Evolutionary conservation across 1,284 basidiomycete species (phyloP).

Genomic region (Pyrrhoderma noxium): DNA sequence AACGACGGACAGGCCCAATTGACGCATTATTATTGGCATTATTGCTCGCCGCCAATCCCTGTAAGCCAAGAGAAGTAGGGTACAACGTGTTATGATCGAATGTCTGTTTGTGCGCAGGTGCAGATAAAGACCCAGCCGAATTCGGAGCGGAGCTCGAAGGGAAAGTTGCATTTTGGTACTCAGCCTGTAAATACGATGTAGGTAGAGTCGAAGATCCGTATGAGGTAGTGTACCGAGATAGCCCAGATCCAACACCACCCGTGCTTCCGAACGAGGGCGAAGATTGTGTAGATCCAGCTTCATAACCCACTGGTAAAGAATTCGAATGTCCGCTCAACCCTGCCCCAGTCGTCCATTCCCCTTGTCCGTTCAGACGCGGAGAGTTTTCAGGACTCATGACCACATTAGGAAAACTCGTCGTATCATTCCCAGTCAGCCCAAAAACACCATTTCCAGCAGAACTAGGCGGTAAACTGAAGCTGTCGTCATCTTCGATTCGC

Average conservation of each 20-base stretch:
- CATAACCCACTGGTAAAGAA: conserved; percentile 15
- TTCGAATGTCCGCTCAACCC: conserved; percentile 7
- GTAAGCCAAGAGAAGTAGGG: conserved; percentile 30
- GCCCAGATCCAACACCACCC: conserved; percentile 24
- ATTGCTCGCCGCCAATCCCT: neutral
- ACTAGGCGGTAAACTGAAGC: conserved; percentile 45
- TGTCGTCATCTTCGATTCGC: conserved; percentile 47
- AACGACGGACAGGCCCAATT: conserved; percentile 55
- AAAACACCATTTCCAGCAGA: conserved; percentile 6
- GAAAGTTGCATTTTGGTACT: conserved; percentile 15
- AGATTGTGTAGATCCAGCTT: conserved; percentile 8
- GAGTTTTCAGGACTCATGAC: conserved; percentile 18
- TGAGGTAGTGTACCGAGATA: conserved; percentile 15
- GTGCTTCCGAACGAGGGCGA: conserved; percentile 34
- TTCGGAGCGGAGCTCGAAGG: conserved; percentile 30
- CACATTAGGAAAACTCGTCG: conserved; percentile 5
- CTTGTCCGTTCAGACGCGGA: conserved; percentile 10
- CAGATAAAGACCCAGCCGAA: conserved; percentile 44
- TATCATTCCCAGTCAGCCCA: neutral
- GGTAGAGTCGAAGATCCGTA: conserved; percentile 10
- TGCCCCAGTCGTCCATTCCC: conserved; percentile 8
- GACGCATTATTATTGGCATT: conserved; percentile 18
- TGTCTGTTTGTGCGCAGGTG: conserved; percentile 56
- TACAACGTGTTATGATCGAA: conserved; percentile 55
- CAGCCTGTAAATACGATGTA: conserved; percentile 16